Percentiles rank a stretch among this genome's conserved stretches.
Conservation (phyloP, 805 yeast species). For the Candida lessepsii region DNA sequence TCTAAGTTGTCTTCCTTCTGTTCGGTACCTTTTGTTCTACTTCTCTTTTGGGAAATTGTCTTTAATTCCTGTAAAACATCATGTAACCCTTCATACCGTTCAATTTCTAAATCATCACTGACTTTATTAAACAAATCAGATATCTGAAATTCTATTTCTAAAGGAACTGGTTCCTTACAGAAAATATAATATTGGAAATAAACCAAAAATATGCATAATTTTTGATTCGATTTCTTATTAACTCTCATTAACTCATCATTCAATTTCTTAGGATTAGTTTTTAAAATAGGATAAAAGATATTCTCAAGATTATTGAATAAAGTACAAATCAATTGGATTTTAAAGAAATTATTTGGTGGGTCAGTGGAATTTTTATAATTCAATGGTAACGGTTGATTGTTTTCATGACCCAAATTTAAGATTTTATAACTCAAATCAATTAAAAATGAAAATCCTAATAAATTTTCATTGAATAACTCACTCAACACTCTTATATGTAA, state of each 20-base stretch:
- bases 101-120: conserved; percentile 16
- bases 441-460: conserved; percentile 47
- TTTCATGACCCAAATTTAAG: conserved; percentile 63
- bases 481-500: conserved; percentile 61
- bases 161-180: conserved; percentile 65
- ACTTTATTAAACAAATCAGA: conserved; percentile 38
- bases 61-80: conserved; percentile 44
- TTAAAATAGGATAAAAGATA: conserved; percentile 1
- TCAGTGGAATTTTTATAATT: conserved; percentile 51
- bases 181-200: conserved; percentile 71
- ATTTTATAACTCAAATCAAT: conserved; percentile 55
- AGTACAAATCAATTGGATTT: conserved; percentile 53
- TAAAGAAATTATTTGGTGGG: conserved; percentile 64
- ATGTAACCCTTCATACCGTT: conserved; percentile 33
- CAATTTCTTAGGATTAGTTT: conserved; percentile 3
- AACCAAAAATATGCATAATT: conserved; percentile 39
- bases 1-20: conserved; percentile 12
- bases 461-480: conserved; percentile 49
- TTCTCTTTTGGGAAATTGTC: conserved; percentile 20
- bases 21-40: conserved; percentile 10
- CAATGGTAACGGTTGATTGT: conserved; percentile 53
- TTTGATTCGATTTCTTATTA: conserved; percentile 9
- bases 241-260: conserved; percentile 4
- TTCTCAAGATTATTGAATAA: conserved; percentile 8
- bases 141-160: conserved; percentile 58